phyloP scores from a whole-genome alignment of 768 basidiomycete species.

The Pholiota microspora region DNA sequence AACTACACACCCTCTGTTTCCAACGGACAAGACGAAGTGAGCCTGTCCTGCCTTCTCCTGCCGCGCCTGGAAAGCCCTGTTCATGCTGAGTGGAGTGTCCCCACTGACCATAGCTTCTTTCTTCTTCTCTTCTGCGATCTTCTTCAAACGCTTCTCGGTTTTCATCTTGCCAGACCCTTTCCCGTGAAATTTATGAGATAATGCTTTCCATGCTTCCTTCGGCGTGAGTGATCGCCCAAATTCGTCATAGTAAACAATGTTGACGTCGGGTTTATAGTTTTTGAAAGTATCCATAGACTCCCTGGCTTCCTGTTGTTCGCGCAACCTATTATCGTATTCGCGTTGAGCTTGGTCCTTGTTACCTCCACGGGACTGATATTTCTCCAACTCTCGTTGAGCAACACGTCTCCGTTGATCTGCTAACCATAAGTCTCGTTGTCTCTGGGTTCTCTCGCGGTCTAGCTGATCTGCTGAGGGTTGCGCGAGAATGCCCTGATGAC shows the following conservation, averaged over 20 bases:
- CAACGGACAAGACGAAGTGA: slow-evolving; percentile 93
- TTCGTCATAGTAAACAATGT: slow-evolving; percentile 96
- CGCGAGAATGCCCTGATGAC: slow-evolving; percentile 88
- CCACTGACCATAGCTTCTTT: slow-evolving; percentile 91
- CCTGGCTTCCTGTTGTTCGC: slow-evolving; percentile 90
- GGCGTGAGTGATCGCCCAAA: slow-evolving; percentile 84
- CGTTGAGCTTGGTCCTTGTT: slow-evolving; percentile 91
- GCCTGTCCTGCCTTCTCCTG: slow-evolving; percentile 95
- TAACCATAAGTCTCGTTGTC: slow-evolving; percentile 87
- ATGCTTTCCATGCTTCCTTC: slow-evolving; percentile 98
- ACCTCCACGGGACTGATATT: slow-evolving; percentile 69
- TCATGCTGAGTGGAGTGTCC: slow-evolving; percentile 96
- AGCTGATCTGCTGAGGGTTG: slow-evolving; percentile 56
- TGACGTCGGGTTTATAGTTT: slow-evolving; percentile 95
- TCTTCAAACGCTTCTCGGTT: slow-evolving; percentile 94
- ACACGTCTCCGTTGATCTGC: slow-evolving; percentile 77
- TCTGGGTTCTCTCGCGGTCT: slow-evolving; percentile 81
- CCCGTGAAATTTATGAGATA: slow-evolving; percentile 98
- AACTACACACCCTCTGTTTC: slow-evolving; percentile 77
- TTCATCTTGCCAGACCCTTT: slow-evolving; percentile 97
- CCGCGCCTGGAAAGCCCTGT: slow-evolving; percentile 86
- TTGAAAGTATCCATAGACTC: slow-evolving; percentile 81
- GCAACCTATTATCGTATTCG: slow-evolving; percentile 89
- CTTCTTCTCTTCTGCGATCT: slow-evolving; percentile 97
- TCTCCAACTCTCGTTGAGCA: slow-evolving; percentile 79